phyloP scores from a whole-genome alignment of 2,329 filamentous ascomycete genomes.

The Xylaria sp. region DNA sequence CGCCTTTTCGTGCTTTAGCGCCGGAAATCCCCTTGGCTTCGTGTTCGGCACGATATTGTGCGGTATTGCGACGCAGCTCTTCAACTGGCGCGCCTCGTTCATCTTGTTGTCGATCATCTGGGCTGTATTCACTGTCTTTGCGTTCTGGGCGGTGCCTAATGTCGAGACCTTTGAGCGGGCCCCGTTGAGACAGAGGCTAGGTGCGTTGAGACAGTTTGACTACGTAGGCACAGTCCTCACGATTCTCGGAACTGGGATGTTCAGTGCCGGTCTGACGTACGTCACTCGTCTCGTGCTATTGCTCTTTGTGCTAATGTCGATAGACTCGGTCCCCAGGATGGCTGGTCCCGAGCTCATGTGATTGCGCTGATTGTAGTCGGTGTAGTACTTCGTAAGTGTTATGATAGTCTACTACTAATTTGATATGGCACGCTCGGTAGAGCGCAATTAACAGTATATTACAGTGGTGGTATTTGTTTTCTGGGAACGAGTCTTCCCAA shows the following conservation, averaged over 20 bases:
- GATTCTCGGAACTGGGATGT: slow-evolving; percentile 68
- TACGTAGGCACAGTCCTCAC: slow-evolving; percentile 64
- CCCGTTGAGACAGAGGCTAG: slow-evolving; percentile 45
- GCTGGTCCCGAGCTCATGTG: slow-evolving; percentile 68
- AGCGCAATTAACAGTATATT: neutral
- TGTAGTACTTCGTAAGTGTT: slow-evolving; percentile 48
- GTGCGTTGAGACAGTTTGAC: slow-evolving; percentile 62
- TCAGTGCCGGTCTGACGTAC: slow-evolving; percentile 65
- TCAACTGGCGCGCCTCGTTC: slow-evolving; percentile 68
- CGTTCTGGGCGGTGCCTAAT: slow-evolving; percentile 65
- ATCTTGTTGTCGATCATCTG: slow-evolving; percentile 69
- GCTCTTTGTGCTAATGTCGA: slow-evolving; percentile 12
- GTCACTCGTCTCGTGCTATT: slow-evolving; percentile 33
- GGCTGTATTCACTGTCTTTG: slow-evolving; percentile 61
- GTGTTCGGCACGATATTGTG: slow-evolving; percentile 60
- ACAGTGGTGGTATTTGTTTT: slow-evolving; percentile 59
- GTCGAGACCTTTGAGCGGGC: slow-evolving; percentile 52
- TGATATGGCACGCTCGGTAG: neutral
- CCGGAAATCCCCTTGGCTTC: slow-evolving; percentile 46
- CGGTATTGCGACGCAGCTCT: slow-evolving; percentile 65
- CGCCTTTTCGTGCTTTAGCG: slow-evolving; percentile 42
- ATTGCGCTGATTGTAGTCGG: slow-evolving; percentile 67
- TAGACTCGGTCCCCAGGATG: slow-evolving; percentile 60
- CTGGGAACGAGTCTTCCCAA: slow-evolving; percentile 63
- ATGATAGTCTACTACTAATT: too few species aligned